Evolutionary conservation across 805 yeast genomes (phyloP).

Genomic region (Teunomyces lycoperdinae): DNA sequence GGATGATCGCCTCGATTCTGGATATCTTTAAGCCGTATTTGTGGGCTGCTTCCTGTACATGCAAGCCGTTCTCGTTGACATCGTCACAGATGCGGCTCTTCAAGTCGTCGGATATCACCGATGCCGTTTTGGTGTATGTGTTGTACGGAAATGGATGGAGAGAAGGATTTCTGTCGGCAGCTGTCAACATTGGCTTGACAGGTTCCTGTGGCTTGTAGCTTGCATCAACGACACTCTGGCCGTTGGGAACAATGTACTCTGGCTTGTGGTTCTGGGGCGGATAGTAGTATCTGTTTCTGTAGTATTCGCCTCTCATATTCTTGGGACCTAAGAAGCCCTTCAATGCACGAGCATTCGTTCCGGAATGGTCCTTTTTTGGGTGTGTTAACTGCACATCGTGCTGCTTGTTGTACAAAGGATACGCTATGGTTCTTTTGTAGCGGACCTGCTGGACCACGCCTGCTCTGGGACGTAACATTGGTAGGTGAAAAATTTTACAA

Average conservation of each 20-base stretch:
- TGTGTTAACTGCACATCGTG: constrained; percentile 26
- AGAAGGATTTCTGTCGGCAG: constrained; percentile 19
- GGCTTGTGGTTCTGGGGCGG: constrained; percentile 69
- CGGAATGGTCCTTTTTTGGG: constrained; percentile 40
- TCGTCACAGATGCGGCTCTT: constrained; percentile 61
- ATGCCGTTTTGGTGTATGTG: constrained; percentile 63
- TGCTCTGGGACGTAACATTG: constrained; percentile 2
- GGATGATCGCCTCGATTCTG: constrained; percentile 84
- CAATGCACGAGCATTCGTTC: constrained; percentile 61
- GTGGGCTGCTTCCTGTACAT: constrained; percentile 73
- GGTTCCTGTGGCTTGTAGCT: constrained; percentile 22
- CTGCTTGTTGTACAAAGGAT: constrained; percentile 32
- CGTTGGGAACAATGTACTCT: constrained; percentile 65
- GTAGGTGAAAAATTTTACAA: constrained; percentile 1
- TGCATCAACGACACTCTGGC: constrained; percentile 27
- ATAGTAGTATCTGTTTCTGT: constrained; percentile 67
- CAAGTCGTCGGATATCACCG: constrained; percentile 54
- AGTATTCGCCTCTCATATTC: constrained; percentile 80
- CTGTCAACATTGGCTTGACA: constrained; percentile 11
- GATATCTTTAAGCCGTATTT: constrained; percentile 78
- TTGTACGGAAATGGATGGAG: constrained; percentile 84
- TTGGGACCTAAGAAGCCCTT: constrained; percentile 78
- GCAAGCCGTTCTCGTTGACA: constrained; percentile 47
- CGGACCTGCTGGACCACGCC: constrained; percentile 13
- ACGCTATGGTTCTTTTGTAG: constrained; percentile 29